Evolutionary conservation across 2,329 filamentous ascomycete genomes (phyloP).

Genomic region (Aspergillus sp.): DNA sequence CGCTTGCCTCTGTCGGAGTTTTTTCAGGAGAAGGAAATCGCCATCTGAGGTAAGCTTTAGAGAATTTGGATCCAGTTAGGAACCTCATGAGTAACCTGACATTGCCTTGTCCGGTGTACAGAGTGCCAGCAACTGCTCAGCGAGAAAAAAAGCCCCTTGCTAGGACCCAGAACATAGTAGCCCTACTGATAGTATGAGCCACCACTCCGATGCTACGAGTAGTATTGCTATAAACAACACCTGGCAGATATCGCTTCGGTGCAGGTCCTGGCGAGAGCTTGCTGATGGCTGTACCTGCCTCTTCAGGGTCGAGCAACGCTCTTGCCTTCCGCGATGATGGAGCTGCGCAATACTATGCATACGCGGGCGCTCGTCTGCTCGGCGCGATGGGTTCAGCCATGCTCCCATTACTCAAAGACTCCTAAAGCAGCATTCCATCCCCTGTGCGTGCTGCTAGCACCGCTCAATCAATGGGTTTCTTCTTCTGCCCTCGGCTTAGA

Average conservation of each 20-base stretch:
- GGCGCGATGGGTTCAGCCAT: background rate
- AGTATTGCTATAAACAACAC: background rate
- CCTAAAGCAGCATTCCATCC: background rate
- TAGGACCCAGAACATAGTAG: background rate
- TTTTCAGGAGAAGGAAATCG: background rate
- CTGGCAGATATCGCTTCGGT: background rate
- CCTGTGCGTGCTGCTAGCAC: background rate
- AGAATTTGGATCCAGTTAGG: background rate
- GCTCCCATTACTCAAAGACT: background rate
- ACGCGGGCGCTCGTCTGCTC: background rate
- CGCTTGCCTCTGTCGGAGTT: background rate
- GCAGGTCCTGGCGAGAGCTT: background rate
- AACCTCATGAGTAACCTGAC: background rate
- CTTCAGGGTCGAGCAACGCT: background rate
- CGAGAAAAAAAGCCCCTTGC: background rate
- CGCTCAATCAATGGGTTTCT: conserved; percentile 29
- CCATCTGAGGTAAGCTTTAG: background rate
- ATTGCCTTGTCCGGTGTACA: background rate
- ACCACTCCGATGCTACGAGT: background rate
- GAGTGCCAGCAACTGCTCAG: background rate
- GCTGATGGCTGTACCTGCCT: conserved; percentile 5
- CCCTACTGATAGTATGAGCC: background rate
- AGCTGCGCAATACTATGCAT: background rate
- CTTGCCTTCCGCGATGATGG: background rate
- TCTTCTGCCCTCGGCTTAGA: conserved; percentile 33